Percentiles rank a stretch among this genome's conserved stretches.
Evolutionary conservation across 805 yeast genomes (phyloP).

Genomic region (Cyberlindnera veronae): DNA sequence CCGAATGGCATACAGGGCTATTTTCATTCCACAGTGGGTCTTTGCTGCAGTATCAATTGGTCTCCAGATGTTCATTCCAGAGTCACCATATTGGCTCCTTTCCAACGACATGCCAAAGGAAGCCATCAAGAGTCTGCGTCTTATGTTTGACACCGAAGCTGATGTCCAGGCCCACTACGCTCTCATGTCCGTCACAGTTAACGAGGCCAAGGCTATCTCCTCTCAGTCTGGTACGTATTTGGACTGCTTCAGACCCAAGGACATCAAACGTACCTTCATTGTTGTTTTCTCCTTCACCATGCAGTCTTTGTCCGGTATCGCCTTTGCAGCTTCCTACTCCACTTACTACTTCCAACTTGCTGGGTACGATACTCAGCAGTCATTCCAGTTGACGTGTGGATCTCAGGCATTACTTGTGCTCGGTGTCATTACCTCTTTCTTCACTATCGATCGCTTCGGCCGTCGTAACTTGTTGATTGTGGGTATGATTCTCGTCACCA

Average conservation of each 20-base stretch:
- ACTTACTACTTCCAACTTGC: slow-evolving; percentile 46
- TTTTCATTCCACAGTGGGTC: slow-evolving; percentile 29
- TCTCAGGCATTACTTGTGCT: slow-evolving; percentile 31
- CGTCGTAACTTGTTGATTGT: slow-evolving; percentile 27
- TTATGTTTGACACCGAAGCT: slow-evolving; percentile 14
- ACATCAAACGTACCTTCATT: slow-evolving; percentile 39
- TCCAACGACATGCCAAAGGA: slow-evolving; percentile 32
- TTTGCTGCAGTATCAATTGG: slow-evolving; percentile 22
- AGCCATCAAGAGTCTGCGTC: slow-evolving; percentile 32
- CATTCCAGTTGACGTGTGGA: slow-evolving; percentile 36
- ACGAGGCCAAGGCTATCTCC: slow-evolving; percentile 25
- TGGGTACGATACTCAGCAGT: slow-evolving; percentile 39
- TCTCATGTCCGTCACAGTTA: slow-evolving; percentile 28
- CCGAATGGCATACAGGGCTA: slow-evolving; percentile 34
- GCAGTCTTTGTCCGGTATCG: slow-evolving; percentile 44
- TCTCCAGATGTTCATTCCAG: slow-evolving; percentile 39
- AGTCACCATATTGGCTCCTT: slow-evolving; percentile 42
- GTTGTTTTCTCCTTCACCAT: slow-evolving; percentile 35
- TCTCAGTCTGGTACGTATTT: slow-evolving; percentile 31
- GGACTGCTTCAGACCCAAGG: slow-evolving; percentile 41
- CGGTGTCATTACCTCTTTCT: slow-evolving; percentile 31
- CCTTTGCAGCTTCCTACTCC: slow-evolving; percentile 41
- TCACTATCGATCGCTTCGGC: slow-evolving; percentile 30
- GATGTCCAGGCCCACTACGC: slow-evolving; percentile 31
- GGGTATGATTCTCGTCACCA: slow-evolving; percentile 28